These are phyloP conservation scores for Lycium barbarum DNA, from an alignment of 257 asterid species.

Conservation along the genomic window DNA sequence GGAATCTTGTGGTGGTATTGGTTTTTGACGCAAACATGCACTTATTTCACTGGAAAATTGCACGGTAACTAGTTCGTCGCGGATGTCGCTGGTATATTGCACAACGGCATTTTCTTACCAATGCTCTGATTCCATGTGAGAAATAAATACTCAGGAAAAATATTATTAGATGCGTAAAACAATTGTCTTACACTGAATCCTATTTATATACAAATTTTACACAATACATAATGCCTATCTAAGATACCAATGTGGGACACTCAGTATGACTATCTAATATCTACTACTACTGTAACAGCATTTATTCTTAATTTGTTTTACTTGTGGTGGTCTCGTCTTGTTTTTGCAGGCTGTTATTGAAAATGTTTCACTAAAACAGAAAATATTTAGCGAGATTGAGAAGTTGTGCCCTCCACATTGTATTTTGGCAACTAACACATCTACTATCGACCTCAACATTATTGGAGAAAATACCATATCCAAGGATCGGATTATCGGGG, in stretches of 20 bases:
- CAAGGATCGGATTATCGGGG: constrained; percentile 89
- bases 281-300: neutral
- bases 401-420: constrained; percentile 91
- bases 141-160: neutral
- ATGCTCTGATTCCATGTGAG: neutral
- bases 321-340: constrained; percentile 27
- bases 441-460: constrained; percentile 87
- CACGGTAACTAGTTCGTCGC: neutral
- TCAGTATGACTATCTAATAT: neutral
- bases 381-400: constrained; percentile 82
- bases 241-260: neutral
- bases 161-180: neutral
- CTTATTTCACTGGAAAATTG: neutral
- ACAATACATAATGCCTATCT: too few relatives aligned
- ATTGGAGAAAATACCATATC: constrained; percentile 82
- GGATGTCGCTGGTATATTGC: neutral
- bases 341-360: constrained; percentile 94
- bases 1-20: constrained; percentile 4
- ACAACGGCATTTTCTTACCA: neutral
- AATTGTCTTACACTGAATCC: neutral
- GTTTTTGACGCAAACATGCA: neutral
- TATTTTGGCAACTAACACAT: constrained; percentile 92
- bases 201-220: too few relatives aligned
- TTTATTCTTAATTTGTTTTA: neutral
- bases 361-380: constrained; percentile 77